Evolutionary conservation across 1,139 yeast species (phyloP).

Genomic region (Pichia norvegensis): DNA sequence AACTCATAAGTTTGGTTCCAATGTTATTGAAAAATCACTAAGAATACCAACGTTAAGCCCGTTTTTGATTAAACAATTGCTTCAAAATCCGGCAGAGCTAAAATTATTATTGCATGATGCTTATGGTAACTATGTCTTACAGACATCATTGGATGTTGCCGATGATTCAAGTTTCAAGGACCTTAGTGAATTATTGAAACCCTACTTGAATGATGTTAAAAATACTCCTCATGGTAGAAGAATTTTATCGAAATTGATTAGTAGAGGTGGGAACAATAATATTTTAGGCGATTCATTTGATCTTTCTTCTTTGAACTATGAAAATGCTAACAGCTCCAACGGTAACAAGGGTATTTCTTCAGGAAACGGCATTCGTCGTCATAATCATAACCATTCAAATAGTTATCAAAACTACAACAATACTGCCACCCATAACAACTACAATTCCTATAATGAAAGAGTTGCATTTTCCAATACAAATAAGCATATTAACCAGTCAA

Average conservation of each 20-base stretch:
- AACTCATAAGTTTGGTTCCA: slow-evolving; percentile 87
- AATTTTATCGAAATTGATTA: slow-evolving; percentile 35
- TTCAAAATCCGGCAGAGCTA: slow-evolving; percentile 37
- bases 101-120: slow-evolving; percentile 46
- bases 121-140: slow-evolving; percentile 79
- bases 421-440: slow-evolving; percentile 1
- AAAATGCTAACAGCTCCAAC: not conserved
- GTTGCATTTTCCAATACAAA: not conserved
- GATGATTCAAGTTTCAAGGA: slow-evolving; percentile 35
- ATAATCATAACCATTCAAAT: slow-evolving; percentile 2
- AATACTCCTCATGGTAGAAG: slow-evolving; percentile 94
- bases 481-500: slow-evolving; percentile 4
- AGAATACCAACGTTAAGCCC: slow-evolving; percentile 46
- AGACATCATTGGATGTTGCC: slow-evolving; percentile 73
- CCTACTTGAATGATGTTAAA: slow-evolving; percentile 57
- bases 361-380: slow-evolving; percentile 1
- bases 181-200: slow-evolving; percentile 51
- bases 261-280: slow-evolving; percentile 24
- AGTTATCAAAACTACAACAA: slow-evolving; percentile 3
- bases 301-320: not conserved
- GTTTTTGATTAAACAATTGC: slow-evolving; percentile 35
- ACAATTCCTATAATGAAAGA: slow-evolving; percentile 1
- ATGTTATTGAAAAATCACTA: slow-evolving; percentile 83
- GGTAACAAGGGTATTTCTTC: not conserved
- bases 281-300: slow-evolving; percentile 3